A percentile compares a stretch with the other conserved stretches of the same genome.
Conservation (phyloP, 1,284 basidiomycete genomes). For the Phellinidium pouzarii region DNA sequence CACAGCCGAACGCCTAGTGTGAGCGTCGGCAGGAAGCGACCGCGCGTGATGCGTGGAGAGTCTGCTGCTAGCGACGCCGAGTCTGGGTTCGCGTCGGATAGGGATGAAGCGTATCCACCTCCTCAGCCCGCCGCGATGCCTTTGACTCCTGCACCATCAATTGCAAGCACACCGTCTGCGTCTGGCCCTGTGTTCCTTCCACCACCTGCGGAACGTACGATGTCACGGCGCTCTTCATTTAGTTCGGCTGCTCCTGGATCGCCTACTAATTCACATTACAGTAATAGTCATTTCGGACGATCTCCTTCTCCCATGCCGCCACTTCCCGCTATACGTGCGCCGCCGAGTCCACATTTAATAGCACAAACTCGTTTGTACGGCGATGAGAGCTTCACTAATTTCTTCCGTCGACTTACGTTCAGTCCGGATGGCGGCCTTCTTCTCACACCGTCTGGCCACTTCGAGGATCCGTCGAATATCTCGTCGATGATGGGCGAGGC, state of each 20-base stretch:
- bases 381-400: constrained; percentile 92
- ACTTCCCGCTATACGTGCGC: constrained; percentile 76
- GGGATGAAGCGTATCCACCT: constrained; percentile 27
- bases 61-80: constrained; percentile 74
- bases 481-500: constrained; percentile 31
- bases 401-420: constrained; percentile 91
- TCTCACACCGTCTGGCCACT: constrained; percentile 93
- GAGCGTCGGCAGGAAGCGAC: constrained; percentile 39
- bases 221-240: constrained; percentile 84
- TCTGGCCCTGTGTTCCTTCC: constrained; percentile 63
- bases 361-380: constrained; percentile 75
- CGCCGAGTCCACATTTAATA: constrained; percentile 42
- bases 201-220: constrained; percentile 54
- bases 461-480: constrained; percentile 78
- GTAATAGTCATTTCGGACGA: constrained; percentile 54
- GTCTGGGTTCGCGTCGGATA: constrained; percentile 44
- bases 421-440: constrained; percentile 92
- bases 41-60: constrained; percentile 55
- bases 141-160: constrained; percentile 58
- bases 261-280: constrained; percentile 45
- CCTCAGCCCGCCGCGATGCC: constrained; percentile 31
- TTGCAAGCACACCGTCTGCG: constrained; percentile 49
- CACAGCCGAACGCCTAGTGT: constrained; percentile 62
- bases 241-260: constrained; percentile 76
- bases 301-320: constrained; percentile 90